These are phyloP conservation scores for Solanum chmielewskii DNA, from an alignment of 257 asterid genomes.

Conservation along the genomic window DNA sequence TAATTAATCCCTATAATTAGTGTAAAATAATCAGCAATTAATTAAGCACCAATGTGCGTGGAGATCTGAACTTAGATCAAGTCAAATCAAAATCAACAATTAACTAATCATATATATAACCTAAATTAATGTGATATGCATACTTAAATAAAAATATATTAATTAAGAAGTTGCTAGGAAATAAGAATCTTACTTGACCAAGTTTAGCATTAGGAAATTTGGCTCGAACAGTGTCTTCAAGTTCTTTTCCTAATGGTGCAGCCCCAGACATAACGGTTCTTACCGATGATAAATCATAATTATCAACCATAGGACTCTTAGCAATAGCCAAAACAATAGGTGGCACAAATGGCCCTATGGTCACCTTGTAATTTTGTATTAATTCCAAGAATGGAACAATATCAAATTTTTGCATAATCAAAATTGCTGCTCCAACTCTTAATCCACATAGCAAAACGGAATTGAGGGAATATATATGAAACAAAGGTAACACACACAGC, in stretches of 20 bases:
- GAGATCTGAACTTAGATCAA: background rate
- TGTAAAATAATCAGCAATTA: background rate
- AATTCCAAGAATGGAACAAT: conserved; percentile 60
- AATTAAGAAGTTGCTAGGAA: background rate
- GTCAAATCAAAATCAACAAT: background rate
- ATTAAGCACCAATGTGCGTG: background rate
- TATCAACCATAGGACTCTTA: conserved; percentile 60
- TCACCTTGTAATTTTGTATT: conserved; percentile 65
- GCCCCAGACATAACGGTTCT: conserved; percentile 92
- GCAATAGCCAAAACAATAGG: conserved; percentile 75
- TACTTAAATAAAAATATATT: background rate
- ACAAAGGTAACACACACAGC: conserved; percentile 70
- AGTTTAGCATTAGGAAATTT: conserved; percentile 79
- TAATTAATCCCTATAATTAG: background rate
- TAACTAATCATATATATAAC: background rate
- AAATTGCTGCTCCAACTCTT: conserved; percentile 79
- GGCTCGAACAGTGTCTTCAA: conserved; percentile 70
- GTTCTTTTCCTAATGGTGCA: conserved; percentile 95
- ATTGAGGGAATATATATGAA: conserved; percentile 70
- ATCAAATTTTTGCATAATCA: conserved; percentile 77
- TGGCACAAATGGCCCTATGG: conserved; percentile 87
- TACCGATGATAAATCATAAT: conserved; percentile 71
- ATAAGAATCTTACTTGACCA: conserved; percentile 54
- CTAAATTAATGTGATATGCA: background rate
- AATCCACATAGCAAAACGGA: conserved; percentile 74